A percentile compares a stretch with the other conserved stretches of the same genome.
These are phyloP conservation scores for Silene vulgaris DNA, from an alignment of 179 eudicot species.

Conservation along the genomic window DNA sequence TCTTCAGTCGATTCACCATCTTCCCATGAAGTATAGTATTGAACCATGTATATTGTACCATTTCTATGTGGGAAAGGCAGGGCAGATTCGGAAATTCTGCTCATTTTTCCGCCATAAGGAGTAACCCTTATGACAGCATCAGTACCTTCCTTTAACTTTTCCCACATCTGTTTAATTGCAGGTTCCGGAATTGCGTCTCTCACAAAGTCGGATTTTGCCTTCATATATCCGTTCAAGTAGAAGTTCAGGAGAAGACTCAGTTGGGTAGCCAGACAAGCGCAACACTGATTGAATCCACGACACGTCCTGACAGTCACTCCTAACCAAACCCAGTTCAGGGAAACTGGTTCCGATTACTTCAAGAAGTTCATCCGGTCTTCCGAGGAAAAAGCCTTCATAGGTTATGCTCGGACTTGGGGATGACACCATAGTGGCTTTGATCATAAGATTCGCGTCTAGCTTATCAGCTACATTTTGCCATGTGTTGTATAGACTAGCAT, in stretches of 20 bases:
- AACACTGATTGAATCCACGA: conserved; percentile 33
- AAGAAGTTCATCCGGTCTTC: conserved; percentile 17
- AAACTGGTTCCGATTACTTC: conserved; percentile 19
- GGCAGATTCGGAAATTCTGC: conserved; percentile 28
- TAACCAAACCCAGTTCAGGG: conserved; percentile 23
- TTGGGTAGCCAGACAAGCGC: conserved; percentile 27
- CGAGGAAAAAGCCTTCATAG: conserved; percentile 24
- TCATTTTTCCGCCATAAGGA: conserved; percentile 30
- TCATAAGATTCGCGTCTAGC: conserved; percentile 22
- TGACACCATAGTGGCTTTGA: conserved; percentile 19
- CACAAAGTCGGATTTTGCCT: neutral
- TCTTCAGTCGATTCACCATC: conserved; percentile 8
- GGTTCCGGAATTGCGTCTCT: too few species aligned
- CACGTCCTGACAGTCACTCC: conserved; percentile 24
- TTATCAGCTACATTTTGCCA: conserved; percentile 24
- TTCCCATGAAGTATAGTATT: conserved; percentile 35
- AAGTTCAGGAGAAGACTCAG: conserved; percentile 14
- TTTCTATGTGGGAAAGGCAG: conserved; percentile 40
- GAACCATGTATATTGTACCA: conserved; percentile 36
- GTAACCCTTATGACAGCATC: conserved; percentile 10
- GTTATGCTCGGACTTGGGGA: neutral
- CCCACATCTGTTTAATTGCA: too few species aligned
- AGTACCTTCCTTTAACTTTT: too few species aligned
- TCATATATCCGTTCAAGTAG: conserved; percentile 31
- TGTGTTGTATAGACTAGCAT: neutral